These are phyloP conservation scores for Rhynchospora breviuscula DNA, from an alignment of 176 grass and related monocot genomes.

Conservation along the genomic window DNA sequence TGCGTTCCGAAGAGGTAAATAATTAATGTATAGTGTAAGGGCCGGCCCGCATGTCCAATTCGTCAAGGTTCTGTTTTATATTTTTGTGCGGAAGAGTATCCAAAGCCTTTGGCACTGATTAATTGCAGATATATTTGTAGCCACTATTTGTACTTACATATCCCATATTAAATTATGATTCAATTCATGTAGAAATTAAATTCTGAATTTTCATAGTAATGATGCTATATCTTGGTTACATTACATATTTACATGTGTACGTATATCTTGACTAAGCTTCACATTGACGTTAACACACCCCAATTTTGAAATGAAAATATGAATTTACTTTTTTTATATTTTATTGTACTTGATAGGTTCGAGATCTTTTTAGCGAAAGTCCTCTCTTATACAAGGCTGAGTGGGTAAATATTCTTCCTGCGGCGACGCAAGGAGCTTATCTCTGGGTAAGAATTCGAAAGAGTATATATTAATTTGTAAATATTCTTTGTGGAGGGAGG, in stretches of 20 bases:
- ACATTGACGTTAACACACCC: too few species aligned
- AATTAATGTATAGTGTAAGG: neutral
- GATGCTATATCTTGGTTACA: too few species aligned
- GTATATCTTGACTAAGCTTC: too few species aligned
- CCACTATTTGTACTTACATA: neutral
- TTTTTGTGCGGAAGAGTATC: neutral
- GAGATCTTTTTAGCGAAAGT: slow-evolving; percentile 28
- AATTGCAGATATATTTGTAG: neutral
- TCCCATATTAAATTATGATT: neutral
- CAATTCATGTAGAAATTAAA: too few species aligned
- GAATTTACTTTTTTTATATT: neutral
- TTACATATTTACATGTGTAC: too few species aligned
- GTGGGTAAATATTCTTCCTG: slow-evolving; percentile 36
- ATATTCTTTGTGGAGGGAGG: too few species aligned
- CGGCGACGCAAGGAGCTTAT: slow-evolving; percentile 33
- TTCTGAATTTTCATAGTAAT: too few species aligned
- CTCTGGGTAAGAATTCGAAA: slow-evolving; percentile 21
- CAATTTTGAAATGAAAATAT: neutral
- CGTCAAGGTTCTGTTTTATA: neutral
- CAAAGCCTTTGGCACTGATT: neutral
- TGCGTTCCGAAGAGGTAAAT: neutral
- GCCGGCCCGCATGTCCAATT: neutral
- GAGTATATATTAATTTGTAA: too few species aligned
- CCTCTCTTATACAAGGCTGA: slow-evolving; percentile 25
- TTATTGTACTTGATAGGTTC: slow-evolving; percentile 13